phyloP scores from a whole-genome alignment of 2,329 filamentous ascomycete species.

The Chaetomiaceae sp. region DNA sequence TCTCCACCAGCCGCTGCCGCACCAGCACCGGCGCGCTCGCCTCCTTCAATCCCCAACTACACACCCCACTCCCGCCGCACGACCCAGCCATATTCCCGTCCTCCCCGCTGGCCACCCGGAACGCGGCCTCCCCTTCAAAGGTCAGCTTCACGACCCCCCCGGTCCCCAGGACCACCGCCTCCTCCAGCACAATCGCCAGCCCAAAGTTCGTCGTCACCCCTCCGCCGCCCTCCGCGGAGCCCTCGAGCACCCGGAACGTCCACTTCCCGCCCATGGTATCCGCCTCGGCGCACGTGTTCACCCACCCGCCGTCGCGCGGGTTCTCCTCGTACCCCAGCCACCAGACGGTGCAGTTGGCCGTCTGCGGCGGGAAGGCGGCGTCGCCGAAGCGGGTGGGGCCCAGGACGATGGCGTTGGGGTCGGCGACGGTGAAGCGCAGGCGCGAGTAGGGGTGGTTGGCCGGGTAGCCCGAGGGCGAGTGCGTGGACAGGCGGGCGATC shows the following conservation, averaged over 20 bases:
- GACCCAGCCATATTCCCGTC: not conserved
- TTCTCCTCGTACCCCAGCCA: constrained; percentile 26
- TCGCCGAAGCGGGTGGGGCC: constrained; percentile 15
- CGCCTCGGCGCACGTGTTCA: not conserved
- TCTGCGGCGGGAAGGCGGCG: constrained; percentile 20
- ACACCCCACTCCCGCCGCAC: constrained; percentile 14
- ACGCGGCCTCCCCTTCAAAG: constrained; percentile 25
- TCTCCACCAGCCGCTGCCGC: too few relatives aligned
- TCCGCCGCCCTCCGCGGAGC: not conserved
- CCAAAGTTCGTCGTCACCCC: constrained; percentile 24
- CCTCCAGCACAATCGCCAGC: constrained; percentile 25
- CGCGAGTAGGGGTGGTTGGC: constrained; percentile 21
- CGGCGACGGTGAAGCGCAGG: constrained; percentile 26
- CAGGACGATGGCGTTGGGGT: constrained; percentile 27
- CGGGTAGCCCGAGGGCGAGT: constrained; percentile 28
- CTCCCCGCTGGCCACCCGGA: constrained; percentile 20
- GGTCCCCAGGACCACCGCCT: constrained; percentile 15
- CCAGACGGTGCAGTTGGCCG: constrained; percentile 27
- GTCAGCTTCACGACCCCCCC: constrained; percentile 16
- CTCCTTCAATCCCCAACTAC: constrained; percentile 7
- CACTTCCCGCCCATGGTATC: constrained; percentile 21
- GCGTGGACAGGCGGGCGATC: constrained; percentile 25
- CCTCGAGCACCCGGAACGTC: constrained; percentile 27
- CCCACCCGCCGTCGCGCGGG: not conserved
- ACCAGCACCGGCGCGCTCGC: too few relatives aligned